Percentiles rank a stretch among this genome's conserved stretches.
Conservation (phyloP, 2,329 filamentous ascomycete species). For the Aotearoamyces nothofagi region DNA sequence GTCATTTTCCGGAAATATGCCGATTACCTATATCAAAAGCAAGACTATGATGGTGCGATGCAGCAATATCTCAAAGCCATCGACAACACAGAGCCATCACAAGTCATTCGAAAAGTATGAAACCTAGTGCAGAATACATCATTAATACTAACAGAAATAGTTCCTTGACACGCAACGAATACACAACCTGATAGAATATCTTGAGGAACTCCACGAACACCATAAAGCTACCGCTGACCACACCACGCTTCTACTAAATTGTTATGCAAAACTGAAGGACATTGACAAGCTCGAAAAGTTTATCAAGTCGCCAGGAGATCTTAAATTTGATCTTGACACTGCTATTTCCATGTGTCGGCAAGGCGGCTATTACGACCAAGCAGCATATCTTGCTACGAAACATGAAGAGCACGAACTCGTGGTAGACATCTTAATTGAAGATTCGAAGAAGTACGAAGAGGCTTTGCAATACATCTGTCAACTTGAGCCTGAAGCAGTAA, state of each 20-base stretch:
- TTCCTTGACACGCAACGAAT: conserved; percentile 96
- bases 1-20: conserved; percentile 88
- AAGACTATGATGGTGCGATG: conserved; percentile 97
- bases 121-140: not conserved
- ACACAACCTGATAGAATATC: conserved; percentile 91
- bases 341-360: conserved; percentile 96
- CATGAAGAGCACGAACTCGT: conserved; percentile 89
- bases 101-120: conserved; percentile 76
- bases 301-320: conserved; percentile 85
- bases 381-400: conserved; percentile 85
- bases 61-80: conserved; percentile 94
- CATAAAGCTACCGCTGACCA: conserved; percentile 89
- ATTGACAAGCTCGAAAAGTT: conserved; percentile 92
- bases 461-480: conserved; percentile 87
- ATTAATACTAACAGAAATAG: conserved; percentile 26
- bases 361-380: conserved; percentile 92
- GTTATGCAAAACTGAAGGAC: conserved; percentile 95
- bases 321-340: conserved; percentile 94
- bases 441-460: conserved; percentile 79
- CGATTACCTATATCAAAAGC: conserved; percentile 87
- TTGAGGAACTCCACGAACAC: conserved; percentile 91
- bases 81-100: conserved; percentile 88
- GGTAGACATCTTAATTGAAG: conserved; percentile 89
- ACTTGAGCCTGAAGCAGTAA: conserved; percentile 60
- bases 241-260: conserved; percentile 87